Evolutionary conservation across 768 basidiomycete species (phyloP).

Genomic region (Gelatoporia subvermispora): DNA sequence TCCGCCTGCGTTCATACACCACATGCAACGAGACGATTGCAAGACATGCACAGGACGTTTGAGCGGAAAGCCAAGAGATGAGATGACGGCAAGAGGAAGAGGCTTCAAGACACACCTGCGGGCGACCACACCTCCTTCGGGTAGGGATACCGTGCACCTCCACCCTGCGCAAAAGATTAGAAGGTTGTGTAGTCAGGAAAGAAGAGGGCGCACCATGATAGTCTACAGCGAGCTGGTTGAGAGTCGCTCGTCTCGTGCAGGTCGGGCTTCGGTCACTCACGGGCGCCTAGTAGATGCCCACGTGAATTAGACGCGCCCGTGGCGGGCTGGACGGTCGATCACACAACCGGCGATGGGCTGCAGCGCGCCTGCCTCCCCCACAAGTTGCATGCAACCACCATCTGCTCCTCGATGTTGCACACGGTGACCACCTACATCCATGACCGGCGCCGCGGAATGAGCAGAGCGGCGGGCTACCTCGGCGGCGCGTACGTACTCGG

Average conservation of each 20-base stretch:
- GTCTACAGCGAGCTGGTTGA: conserved; percentile 6
- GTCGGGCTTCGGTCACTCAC: not conserved
- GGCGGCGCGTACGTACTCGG: conserved; percentile 63
- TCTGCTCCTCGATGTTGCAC: conserved; percentile 44
- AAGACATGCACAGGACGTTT: not conserved
- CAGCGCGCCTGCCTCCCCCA: conserved; percentile 7
- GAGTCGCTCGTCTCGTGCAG: not conserved
- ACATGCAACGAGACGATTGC: conserved; percentile 1
- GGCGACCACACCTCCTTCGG: conserved; percentile 96
- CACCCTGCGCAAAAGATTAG: conserved; percentile 46
- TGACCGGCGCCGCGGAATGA: conserved; percentile 40
- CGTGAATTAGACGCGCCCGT: conserved; percentile 1
- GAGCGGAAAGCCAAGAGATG: not conserved
- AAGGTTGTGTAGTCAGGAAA: not conserved
- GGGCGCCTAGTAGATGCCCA: too few species aligned
- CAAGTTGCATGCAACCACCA: conserved; percentile 11
- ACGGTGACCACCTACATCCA: conserved; percentile 43
- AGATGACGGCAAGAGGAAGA: not conserved
- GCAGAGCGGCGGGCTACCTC: conserved; percentile 45
- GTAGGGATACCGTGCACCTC: conserved; percentile 84
- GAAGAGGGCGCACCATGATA: conserved; percentile 10
- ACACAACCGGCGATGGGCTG: conserved; percentile 1
- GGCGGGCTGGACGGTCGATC: conserved; percentile 1
- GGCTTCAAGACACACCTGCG: conserved; percentile 52
- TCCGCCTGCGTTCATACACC: conserved; percentile 52